Conservation (phyloP, 371 early-diverging fungal genomes). For the Blastocladiella emersonii region DNA sequence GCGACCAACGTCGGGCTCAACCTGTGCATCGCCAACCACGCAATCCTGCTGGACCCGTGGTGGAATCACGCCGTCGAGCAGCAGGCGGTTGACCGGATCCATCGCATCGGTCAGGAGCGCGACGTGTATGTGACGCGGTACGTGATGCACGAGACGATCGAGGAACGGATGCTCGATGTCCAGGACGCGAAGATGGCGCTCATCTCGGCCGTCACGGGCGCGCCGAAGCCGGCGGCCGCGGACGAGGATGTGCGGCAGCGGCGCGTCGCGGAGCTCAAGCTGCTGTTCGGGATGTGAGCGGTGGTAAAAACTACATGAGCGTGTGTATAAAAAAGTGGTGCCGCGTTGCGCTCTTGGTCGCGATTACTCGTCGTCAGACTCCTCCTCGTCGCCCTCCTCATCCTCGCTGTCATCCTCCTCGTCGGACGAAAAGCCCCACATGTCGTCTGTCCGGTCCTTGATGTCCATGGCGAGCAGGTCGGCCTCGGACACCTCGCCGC, state of each 20-base stretch:
- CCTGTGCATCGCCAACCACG: conserved; percentile 60
- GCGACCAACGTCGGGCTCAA: conserved; percentile 85
- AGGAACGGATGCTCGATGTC: conserved; percentile 37
- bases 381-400: conserved; percentile 24
- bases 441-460: conserved; percentile 9
- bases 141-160: conserved; percentile 39
- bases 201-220: neutral
- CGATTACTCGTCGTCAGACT: conserved; percentile 3
- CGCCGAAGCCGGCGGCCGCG: too few species aligned
- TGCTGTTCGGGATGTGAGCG: too few species aligned
- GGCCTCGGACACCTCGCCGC: conserved; percentile 36
- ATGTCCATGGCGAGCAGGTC: conserved; percentile 11
- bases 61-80: conserved; percentile 53
- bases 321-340: too few species aligned
- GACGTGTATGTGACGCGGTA: conserved; percentile 44
- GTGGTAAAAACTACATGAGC: too few species aligned
- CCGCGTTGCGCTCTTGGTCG: conserved; percentile 13
- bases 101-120: conserved; percentile 60
- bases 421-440: conserved; percentile 9
- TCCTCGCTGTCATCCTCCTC: conserved; percentile 13
- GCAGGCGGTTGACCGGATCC: conserved; percentile 79
- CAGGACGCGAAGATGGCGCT: conserved; percentile 27
- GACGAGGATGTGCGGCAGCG: too few species aligned
- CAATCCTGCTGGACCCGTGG: conserved; percentile 67
- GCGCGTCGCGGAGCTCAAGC: too few species aligned